These are phyloP conservation scores for Phytophthora chlamydospora DNA, from an alignment of 352 stramenopile genomes.

Conservation along the genomic window DNA sequence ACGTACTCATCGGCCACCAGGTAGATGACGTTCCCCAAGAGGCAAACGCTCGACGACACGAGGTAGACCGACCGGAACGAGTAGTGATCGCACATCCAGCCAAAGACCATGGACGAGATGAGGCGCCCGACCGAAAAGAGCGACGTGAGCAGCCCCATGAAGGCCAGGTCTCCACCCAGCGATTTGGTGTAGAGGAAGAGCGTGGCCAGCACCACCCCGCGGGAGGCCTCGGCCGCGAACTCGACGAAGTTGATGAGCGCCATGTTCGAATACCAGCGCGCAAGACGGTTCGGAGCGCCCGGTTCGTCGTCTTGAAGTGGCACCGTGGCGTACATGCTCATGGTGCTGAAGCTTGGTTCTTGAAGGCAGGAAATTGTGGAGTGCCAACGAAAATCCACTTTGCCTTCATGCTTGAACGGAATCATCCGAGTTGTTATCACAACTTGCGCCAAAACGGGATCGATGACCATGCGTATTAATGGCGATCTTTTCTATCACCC, in stretches of 20 bases:
- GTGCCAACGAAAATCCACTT: too few species aligned
- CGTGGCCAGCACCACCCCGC: slow-evolving; percentile 71
- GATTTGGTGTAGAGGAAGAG: slow-evolving; percentile 83
- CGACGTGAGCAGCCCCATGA: slow-evolving; percentile 77
- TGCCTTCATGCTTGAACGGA: too few species aligned
- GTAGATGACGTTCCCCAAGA: slow-evolving; percentile 71
- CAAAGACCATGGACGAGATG: slow-evolving; percentile 77
- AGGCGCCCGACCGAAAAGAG: slow-evolving; percentile 74
- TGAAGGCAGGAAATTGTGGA: slow-evolving; percentile 3
- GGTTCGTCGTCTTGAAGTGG: slow-evolving; percentile 20
- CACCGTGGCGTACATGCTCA: slow-evolving; percentile 29
- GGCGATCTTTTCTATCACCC: too few species aligned
- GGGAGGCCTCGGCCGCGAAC: slow-evolving; percentile 72
- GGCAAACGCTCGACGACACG: slow-evolving; percentile 60
- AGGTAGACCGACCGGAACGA: slow-evolving; percentile 79
- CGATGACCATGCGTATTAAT: too few species aligned
- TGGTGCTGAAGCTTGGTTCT: not conserved
- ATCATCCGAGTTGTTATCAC: too few species aligned
- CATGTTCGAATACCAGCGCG: slow-evolving; percentile 72
- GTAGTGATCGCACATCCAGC: slow-evolving; percentile 79
- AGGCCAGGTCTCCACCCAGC: slow-evolving; percentile 59
- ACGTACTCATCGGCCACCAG: slow-evolving; percentile 60
- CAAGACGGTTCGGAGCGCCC: slow-evolving; percentile 9
- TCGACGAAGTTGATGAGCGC: slow-evolving; percentile 81
- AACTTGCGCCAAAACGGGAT: too few species aligned